A percentile compares a stretch with the other conserved stretches of the same genome.
These are phyloP conservation scores for Anthoceros angustus DNA, from an alignment of 225 moss, liverwort and hornwort species.

Conservation along the genomic window DNA sequence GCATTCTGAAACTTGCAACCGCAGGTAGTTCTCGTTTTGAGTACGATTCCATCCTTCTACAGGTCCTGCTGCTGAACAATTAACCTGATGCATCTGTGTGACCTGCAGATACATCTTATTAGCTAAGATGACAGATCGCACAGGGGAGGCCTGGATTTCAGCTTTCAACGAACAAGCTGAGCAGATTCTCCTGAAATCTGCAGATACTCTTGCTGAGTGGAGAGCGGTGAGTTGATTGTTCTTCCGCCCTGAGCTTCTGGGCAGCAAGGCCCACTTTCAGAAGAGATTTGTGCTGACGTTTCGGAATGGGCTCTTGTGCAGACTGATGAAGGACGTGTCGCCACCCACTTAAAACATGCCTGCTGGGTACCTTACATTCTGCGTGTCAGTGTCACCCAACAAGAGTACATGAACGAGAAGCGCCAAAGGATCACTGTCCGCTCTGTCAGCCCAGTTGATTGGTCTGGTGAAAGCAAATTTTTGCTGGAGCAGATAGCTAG, in stretches of 20 bases:
- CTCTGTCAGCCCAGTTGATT: slow-evolving; percentile 45
- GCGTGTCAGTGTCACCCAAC: slow-evolving; percentile 48
- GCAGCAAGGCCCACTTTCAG: background rate
- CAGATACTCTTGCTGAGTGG: slow-evolving; percentile 31
- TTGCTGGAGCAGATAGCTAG: slow-evolving; percentile 31
- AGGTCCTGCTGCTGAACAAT: background rate
- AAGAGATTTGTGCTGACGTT: too few relatives aligned
- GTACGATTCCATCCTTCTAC: background rate
- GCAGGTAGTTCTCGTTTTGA: slow-evolving; percentile 17
- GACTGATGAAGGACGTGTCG: slow-evolving; percentile 30
- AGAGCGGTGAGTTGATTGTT: slow-evolving; percentile 20
- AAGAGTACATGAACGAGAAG: slow-evolving; percentile 83
- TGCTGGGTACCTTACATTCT: slow-evolving; percentile 62
- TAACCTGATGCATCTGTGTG: too few relatives aligned
- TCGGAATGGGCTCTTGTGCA: slow-evolving; percentile 19
- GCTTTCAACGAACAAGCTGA: slow-evolving; percentile 91
- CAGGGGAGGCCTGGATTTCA: slow-evolving; percentile 81
- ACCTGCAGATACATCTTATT: slow-evolving; percentile 61
- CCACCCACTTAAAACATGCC: slow-evolving; percentile 37
- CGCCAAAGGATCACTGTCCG: slow-evolving; percentile 76
- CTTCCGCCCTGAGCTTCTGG: background rate
- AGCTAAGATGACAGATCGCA: slow-evolving; percentile 53
- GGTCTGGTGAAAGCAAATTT: slow-evolving; percentile 62
- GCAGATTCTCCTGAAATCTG: slow-evolving; percentile 28
- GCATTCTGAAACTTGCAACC: slow-evolving; percentile 36